phyloP scores from a whole-genome alignment of 2,329 filamentous ascomycete species.

The Cercospora sp. region DNA sequence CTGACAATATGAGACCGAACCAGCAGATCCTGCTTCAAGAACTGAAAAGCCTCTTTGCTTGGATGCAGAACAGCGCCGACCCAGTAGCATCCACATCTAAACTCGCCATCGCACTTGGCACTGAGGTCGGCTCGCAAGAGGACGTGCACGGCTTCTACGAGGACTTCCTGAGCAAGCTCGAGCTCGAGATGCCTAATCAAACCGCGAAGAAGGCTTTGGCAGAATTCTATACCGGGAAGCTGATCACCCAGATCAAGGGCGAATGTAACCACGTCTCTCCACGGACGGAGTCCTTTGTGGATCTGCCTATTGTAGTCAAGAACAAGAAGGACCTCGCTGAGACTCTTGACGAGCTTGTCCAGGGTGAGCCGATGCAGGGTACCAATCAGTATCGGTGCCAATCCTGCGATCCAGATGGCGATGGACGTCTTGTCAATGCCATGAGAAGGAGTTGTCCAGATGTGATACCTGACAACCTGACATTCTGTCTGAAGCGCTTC shows the following conservation, averaged over 20 bases:
- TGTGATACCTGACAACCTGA: conserved; percentile 87
- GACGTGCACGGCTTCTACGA: conserved; percentile 99
- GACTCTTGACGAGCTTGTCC: conserved; percentile 90
- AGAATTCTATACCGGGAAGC: conserved; percentile 84
- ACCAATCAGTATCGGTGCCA: conserved; percentile 98
- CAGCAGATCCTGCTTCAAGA: conserved; percentile 68
- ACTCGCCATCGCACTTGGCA: conserved; percentile 73
- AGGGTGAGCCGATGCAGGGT: conserved; percentile 94
- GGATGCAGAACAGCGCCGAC: conserved; percentile 78
- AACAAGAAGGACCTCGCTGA: conserved; percentile 81
- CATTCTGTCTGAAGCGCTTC: conserved; percentile 90
- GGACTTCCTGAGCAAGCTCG: conserved; percentile 86
- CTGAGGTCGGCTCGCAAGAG: conserved; percentile 91
- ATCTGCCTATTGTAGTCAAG: conserved; percentile 94
- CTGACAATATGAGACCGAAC: conserved; percentile 53
- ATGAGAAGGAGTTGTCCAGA: conserved; percentile 87
- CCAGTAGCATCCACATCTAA: conserved; percentile 71
- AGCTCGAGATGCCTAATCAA: conserved; percentile 69
- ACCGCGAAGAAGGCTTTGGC: conserved; percentile 72
- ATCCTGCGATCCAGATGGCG: conserved; percentile 67
- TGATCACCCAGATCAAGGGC: conserved; percentile 92
- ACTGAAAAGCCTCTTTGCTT: conserved; percentile 78
- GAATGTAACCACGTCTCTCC: conserved; percentile 94
- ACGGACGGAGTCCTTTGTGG: conserved; percentile 83
- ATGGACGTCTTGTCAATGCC: conserved; percentile 70